Conservation (phyloP, 305 asterid genomes). For the Stenogyne calaminthoides region DNA sequence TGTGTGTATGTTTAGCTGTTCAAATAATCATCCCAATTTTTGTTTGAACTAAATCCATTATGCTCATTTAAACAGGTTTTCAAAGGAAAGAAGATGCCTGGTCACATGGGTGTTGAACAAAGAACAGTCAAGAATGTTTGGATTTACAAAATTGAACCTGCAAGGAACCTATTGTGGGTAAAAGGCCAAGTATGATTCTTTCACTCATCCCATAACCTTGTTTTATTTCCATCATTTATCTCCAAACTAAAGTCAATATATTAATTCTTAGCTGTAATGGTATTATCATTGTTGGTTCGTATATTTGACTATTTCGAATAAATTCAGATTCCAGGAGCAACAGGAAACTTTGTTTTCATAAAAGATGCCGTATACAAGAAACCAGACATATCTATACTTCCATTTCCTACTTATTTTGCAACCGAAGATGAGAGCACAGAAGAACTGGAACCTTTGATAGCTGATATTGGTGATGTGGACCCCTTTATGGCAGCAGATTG, state of each 20-base stretch:
- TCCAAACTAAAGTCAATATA: slow-evolving; percentile 22
- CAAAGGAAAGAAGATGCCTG: slow-evolving; percentile 95
- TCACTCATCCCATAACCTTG: slow-evolving; percentile 15
- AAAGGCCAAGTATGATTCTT: slow-evolving; percentile 81
- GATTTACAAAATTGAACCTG: slow-evolving; percentile 93
- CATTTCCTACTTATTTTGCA: slow-evolving; percentile 86
- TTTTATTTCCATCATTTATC: slow-evolving; percentile 4
- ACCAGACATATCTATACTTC: slow-evolving; percentile 69
- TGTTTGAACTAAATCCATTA: not conserved
- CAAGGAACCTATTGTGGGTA: slow-evolving; percentile 94
- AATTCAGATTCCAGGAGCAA: slow-evolving; percentile 84
- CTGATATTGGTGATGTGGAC: slow-evolving; percentile 80
- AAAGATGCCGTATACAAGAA: slow-evolving; percentile 80
- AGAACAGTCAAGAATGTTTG: slow-evolving; percentile 88
- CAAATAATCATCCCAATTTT: not conserved
- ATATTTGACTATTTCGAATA: not conserved
- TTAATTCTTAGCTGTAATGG: not conserved
- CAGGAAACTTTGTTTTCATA: slow-evolving; percentile 86
- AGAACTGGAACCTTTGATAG: slow-evolving; percentile 65
- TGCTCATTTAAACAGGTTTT: slow-evolving; percentile 62
- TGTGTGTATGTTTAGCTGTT: not conserved
- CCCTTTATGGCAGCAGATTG: slow-evolving; percentile 62
- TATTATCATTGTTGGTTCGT: not conserved
- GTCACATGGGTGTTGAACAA: slow-evolving; percentile 93
- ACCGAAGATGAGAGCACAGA: slow-evolving; percentile 63